These are phyloP conservation scores for Amaranthus hypochondriacus DNA, from an alignment of 148 eudicot species.

Conservation along the genomic window DNA sequence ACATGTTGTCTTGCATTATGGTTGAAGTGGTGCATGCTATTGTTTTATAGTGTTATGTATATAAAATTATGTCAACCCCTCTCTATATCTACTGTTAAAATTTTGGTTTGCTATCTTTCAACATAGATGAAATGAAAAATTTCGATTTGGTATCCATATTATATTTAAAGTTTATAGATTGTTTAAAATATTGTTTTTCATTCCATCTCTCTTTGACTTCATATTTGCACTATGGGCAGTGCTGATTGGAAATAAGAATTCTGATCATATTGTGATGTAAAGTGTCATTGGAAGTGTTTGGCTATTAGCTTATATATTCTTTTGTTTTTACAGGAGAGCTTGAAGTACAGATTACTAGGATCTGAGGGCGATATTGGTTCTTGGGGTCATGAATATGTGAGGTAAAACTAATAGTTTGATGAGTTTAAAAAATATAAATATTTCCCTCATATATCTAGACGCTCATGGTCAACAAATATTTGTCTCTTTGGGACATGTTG, in stretches of 20 bases:
- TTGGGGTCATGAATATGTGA: conserved; percentile 99
- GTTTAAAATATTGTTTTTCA: background rate
- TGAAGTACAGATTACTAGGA: conserved; percentile 82
- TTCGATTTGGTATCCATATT: no score
- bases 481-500: background rate
- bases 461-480: background rate
- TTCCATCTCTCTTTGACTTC: background rate
- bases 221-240: background rate
- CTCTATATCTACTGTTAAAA: no score
- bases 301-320: background rate
- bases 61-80: no score
- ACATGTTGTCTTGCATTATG: background rate
- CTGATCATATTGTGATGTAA: background rate
- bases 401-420: conserved; percentile 34
- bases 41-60: background rate
- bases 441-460: background rate
- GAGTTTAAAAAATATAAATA: background rate
- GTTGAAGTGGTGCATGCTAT: background rate
- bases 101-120: no score
- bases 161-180: background rate
- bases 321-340: conserved; percentile 63
- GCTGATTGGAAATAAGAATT: background rate
- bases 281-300: background rate
- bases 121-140: no score
- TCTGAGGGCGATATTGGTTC: conserved; percentile 97